These are phyloP conservation scores for Cercospora janseana DNA, from an alignment of 2,329 filamentous ascomycete species.

Conservation along the genomic window DNA sequence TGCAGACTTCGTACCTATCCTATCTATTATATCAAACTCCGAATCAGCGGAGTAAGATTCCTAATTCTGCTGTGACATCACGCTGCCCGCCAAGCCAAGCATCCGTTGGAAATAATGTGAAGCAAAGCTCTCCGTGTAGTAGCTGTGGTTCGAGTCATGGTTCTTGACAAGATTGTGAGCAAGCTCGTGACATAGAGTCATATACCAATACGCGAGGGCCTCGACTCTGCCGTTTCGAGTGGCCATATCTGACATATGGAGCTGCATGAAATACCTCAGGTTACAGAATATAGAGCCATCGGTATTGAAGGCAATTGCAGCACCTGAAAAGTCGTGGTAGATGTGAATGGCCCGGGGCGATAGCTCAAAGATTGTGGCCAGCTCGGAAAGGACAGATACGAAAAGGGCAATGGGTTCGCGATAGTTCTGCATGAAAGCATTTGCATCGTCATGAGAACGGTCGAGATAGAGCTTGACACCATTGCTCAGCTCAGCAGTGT, in stretches of 20 bases:
- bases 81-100: conserved; percentile 43
- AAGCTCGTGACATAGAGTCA: conserved; percentile 91
- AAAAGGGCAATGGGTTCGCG: conserved; percentile 66
- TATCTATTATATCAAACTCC: background rate
- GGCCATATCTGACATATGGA: conserved; percentile 60
- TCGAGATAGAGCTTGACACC: conserved; percentile 73
- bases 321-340: conserved; percentile 76
- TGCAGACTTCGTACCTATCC: background rate
- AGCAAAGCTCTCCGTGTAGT: conserved; percentile 80
- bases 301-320: conserved; percentile 89
- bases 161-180: conserved; percentile 84
- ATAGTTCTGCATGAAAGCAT: conserved; percentile 61
- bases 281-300: conserved; percentile 92
- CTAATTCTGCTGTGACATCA: conserved; percentile 18
- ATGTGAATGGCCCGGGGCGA: conserved; percentile 71
- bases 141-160: conserved; percentile 78
- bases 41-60: background rate
- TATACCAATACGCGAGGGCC: conserved; percentile 84
- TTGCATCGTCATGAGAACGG: conserved; percentile 52
- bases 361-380: conserved; percentile 71
- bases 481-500: conserved; percentile 66
- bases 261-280: conserved; percentile 76
- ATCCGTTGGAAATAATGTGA: conserved; percentile 73
- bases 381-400: conserved; percentile 65
- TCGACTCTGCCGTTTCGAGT: conserved; percentile 58